Percentiles rank a stretch among this genome's conserved stretches.
Evolutionary conservation across 108 stramenopile genomes (phyloP).

Genomic region (Fragilariopsis cylindrus): DNA sequence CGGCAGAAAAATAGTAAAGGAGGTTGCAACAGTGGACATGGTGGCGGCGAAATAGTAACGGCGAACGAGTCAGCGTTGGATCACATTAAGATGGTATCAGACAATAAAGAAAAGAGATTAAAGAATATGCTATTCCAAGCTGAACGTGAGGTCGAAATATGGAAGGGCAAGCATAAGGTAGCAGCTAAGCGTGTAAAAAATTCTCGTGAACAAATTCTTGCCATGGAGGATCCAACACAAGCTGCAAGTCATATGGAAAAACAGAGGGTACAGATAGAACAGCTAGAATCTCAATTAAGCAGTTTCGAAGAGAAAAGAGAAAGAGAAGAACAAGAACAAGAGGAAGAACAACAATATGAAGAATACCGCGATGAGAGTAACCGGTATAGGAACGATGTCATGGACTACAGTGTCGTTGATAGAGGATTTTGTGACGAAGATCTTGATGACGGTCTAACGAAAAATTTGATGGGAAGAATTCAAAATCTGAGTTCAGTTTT

Average conservation of each 20-base stretch:
- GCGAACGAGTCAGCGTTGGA: conserved; percentile 3
- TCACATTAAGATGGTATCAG: conserved; percentile 1
- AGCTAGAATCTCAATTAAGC: neutral
- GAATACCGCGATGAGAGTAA: neutral
- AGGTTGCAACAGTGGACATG: neutral
- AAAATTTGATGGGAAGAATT: conserved; percentile 3
- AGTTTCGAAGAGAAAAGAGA: neutral
- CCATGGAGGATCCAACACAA: conserved; percentile 3
- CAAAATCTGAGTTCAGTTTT: neutral
- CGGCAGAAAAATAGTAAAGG: neutral
- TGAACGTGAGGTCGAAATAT: conserved; percentile 14
- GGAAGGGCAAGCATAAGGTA: conserved; percentile 10
- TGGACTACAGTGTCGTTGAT: neutral
- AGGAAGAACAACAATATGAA: neutral
- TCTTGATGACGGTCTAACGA: neutral
- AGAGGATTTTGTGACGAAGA: conserved; percentile 14
- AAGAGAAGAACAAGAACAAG: neutral
- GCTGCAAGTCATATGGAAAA: conserved; percentile 1
- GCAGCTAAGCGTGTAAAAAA: neutral
- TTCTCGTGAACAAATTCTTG: conserved; percentile 4
- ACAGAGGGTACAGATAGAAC: conserved; percentile 10
- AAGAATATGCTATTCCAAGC: conserved; percentile 10
- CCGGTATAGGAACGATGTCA: neutral
- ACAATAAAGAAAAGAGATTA: conserved; percentile 9
- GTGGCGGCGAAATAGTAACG: neutral